phyloP scores from a whole-genome alignment of 805 yeast species.

The Ogataea pilisensis region DNA sequence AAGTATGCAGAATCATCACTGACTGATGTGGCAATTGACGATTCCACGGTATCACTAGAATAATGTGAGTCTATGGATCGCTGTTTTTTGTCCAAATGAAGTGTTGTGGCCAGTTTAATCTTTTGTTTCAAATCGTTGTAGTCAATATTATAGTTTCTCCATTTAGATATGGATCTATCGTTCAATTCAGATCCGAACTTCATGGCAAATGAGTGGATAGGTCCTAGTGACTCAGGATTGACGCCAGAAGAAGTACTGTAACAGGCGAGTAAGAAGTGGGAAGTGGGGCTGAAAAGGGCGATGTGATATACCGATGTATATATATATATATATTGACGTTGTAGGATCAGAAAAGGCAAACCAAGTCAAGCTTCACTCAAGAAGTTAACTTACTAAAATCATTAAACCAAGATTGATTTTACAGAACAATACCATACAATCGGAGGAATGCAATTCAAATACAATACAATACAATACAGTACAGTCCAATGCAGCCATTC shows the following conservation, averaged over 20 bases:
- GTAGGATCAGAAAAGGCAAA: too few relatives aligned
- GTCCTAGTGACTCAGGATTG: not conserved
- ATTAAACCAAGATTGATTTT: too few relatives aligned
- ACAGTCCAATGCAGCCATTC: too few relatives aligned
- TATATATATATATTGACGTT: too few relatives aligned
- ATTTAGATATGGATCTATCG: slow-evolving; percentile 78
- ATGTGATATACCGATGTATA: not conserved
- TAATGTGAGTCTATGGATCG: slow-evolving; percentile 12
- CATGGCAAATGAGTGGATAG: slow-evolving; percentile 40
- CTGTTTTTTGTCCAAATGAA: not conserved
- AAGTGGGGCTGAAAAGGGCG: too few relatives aligned
- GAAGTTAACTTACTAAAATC: too few relatives aligned
- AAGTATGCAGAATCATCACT: slow-evolving; percentile 2
- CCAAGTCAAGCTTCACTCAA: too few relatives aligned
- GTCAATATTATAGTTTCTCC: slow-evolving; percentile 81
- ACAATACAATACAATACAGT: too few relatives aligned
- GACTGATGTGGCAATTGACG: slow-evolving; percentile 1
- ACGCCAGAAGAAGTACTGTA: not conserved
- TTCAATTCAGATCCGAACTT: slow-evolving; percentile 79
- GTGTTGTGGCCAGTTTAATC: slow-evolving; percentile 55
- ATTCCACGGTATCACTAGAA: slow-evolving; percentile 12
- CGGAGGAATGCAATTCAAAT: too few relatives aligned
- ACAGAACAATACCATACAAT: too few relatives aligned
- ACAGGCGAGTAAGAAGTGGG: too few relatives aligned
- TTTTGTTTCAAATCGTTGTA: slow-evolving; percentile 70